A percentile compares a stretch with the other conserved stretches of the same genome.
Evolutionary conservation across 2,329 filamentous ascomycete species (phyloP).

Genomic region (Alternaria gansuensis): DNA sequence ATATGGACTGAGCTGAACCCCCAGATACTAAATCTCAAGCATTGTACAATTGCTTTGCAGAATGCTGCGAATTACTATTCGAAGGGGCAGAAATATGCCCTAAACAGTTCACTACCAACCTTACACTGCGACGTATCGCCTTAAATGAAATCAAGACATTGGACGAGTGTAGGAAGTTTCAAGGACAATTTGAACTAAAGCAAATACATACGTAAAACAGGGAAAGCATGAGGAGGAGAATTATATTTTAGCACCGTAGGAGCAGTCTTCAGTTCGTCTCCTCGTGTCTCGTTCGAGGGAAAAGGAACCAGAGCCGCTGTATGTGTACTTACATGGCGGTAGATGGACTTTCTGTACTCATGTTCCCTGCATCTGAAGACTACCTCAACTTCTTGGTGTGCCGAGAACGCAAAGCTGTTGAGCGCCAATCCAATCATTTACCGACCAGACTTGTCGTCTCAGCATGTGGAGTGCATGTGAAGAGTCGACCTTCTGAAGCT

Average conservation of each 20-base stretch:
- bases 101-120: neutral
- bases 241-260: too few species aligned
- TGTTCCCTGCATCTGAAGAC: too few species aligned
- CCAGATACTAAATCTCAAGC: neutral
- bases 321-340: constrained; percentile 34
- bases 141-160: neutral
- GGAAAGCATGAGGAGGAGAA: too few species aligned
- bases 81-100: constrained; percentile 6
- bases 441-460: neutral
- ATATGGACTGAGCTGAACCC: neutral
- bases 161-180: neutral
- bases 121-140: neutral
- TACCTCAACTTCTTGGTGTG: too few species aligned
- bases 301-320: constrained; percentile 21
- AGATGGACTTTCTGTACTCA: constrained; percentile 28
- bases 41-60: neutral
- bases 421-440: neutral
- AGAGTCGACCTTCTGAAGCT: constrained; percentile 22
- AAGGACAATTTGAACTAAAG: neutral
- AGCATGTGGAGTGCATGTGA: neutral
- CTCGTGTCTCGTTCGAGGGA: neutral
- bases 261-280: neutral
- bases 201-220: neutral
- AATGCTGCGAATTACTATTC: neutral
- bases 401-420: neutral